Evolutionary conservation across 2,329 filamentous ascomycete genomes (phyloP), one percentile per base, ranked within the genome.

Genomic region (Exophiala bonariae): DNA sequence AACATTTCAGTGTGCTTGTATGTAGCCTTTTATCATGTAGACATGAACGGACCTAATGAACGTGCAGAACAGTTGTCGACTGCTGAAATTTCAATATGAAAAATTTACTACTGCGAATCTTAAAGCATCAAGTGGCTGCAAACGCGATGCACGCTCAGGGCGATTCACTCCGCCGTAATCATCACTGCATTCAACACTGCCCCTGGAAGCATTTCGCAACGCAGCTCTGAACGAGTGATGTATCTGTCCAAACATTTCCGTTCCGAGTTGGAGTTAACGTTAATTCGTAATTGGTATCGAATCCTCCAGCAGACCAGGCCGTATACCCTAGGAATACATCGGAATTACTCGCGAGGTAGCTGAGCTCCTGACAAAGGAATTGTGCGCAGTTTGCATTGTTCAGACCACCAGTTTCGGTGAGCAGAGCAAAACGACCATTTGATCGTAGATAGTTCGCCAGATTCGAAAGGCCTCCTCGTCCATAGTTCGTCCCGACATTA

Each of bases 381-480:
- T 47, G 60, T n/a, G 58, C 44, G 50, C 68, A 70, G 38, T 58
- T 63, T 2, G 54, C 52, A 9, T 49, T 50, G 32, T 56, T 58
- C 14, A 59, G 55, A 17, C 61, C 77, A 4, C 79, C 78, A 2
- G 75, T 77, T 63, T 82, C 79, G 13, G 71, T 77, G 14, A 80
- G 60, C 8, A 82, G 60, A 3, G 72, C 79, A 55, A 72, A 65
- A 4, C 79, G 65, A 3, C 74, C 73, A 41, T 74, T 73, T 16
- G 64, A 54, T 41, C 75, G 64, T 42, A 82, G 53, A 56, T 71
- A 80, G 2, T 64, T 62, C 0, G 76, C 75, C 1, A 81, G 62
- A 0, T 66, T 66, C 16, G 62, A 61, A 59, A 82, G 79, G 9
- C 45, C 45, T 3, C 36, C 45, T 11, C 45, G 40, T 9, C 40